A percentile compares a stretch with the other conserved stretches of the same genome.
phyloP scores from a whole-genome alignment of 805 yeast genomes.

The Kodamaea neixiangensis region DNA sequence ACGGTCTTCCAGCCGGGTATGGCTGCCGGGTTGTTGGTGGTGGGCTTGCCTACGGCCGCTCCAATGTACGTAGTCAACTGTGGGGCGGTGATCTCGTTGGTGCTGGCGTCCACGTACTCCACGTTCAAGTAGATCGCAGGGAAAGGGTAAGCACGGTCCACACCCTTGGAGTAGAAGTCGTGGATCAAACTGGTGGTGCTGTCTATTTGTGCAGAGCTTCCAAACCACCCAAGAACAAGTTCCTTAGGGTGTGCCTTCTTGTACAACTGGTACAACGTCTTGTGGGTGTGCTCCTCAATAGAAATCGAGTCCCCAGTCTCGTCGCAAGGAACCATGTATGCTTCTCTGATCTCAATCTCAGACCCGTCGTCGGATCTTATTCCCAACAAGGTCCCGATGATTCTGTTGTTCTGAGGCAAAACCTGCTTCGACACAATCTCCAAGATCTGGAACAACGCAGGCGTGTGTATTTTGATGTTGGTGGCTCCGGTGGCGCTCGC shows the following conservation, averaged over 20 bases:
- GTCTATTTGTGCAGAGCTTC: slow-evolving; percentile 61
- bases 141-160: slow-evolving; percentile 68
- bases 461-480: slow-evolving; percentile 58
- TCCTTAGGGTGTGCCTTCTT: slow-evolving; percentile 79
- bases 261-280: slow-evolving; percentile 66
- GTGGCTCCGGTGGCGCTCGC: slow-evolving; percentile 50
- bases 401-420: slow-evolving; percentile 48
- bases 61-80: slow-evolving; percentile 70
- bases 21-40: slow-evolving; percentile 31
- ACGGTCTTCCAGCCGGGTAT: slow-evolving; percentile 42
- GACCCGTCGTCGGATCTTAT: slow-evolving; percentile 80
- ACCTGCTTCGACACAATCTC: slow-evolving; percentile 64
- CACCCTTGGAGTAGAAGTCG: slow-evolving; percentile 72
- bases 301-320: slow-evolving; percentile 76
- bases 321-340: slow-evolving; percentile 77
- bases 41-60: slow-evolving; percentile 65
- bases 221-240: slow-evolving; percentile 84
- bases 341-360: slow-evolving; percentile 69
- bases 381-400: slow-evolving; percentile 83
- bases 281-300: slow-evolving; percentile 76
- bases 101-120: slow-evolving; percentile 51
- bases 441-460: slow-evolving; percentile 74
- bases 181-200: slow-evolving; percentile 76
- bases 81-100: slow-evolving; percentile 53
- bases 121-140: slow-evolving; percentile 81